A percentile compares a stretch with the other conserved stretches of the same genome.
phyloP scores from a whole-genome alignment of 305 asterid genomes.

The Euphrasia arctica region DNA sequence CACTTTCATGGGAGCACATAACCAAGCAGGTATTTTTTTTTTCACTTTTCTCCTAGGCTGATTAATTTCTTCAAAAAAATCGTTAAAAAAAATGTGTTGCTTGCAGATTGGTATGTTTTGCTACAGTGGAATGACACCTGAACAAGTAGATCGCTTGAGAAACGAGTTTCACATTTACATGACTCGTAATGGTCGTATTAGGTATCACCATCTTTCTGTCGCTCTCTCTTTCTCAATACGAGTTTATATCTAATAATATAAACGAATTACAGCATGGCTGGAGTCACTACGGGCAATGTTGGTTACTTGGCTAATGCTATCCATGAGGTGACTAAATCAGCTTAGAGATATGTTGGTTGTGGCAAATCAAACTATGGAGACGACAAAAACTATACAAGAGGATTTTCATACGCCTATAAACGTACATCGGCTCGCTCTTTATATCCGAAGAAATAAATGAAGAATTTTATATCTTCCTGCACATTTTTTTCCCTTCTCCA shows the following conservation, averaged over 20 bases:
- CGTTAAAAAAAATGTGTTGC: not conserved
- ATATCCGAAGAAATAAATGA: constrained; percentile 25
- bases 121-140: constrained; percentile 95
- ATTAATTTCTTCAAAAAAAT: constrained; percentile 6
- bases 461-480: not conserved
- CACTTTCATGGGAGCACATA: constrained; percentile 91
- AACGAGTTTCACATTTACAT: constrained; percentile 82
- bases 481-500: not conserved
- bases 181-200: constrained; percentile 97
- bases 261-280: constrained; percentile 75
- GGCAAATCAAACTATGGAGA: constrained; percentile 14
- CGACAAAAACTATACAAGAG: constrained; percentile 15
- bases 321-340: constrained; percentile 78
- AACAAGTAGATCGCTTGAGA: constrained; percentile 92
- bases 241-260: constrained; percentile 2
- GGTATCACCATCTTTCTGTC: constrained; percentile 39
- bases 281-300: constrained; percentile 88
- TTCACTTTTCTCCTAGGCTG: not conserved
- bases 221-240: not conserved
- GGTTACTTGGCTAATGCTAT: constrained; percentile 91
- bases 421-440: constrained; percentile 9
- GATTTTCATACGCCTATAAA: not conserved
- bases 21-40: constrained; percentile 75
- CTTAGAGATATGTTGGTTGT: constrained; percentile 30
- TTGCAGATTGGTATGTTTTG: constrained; percentile 97